These are phyloP conservation scores for Quercus rubra DNA, from an alignment of 306 rosid genomes.

Conservation along the genomic window DNA sequence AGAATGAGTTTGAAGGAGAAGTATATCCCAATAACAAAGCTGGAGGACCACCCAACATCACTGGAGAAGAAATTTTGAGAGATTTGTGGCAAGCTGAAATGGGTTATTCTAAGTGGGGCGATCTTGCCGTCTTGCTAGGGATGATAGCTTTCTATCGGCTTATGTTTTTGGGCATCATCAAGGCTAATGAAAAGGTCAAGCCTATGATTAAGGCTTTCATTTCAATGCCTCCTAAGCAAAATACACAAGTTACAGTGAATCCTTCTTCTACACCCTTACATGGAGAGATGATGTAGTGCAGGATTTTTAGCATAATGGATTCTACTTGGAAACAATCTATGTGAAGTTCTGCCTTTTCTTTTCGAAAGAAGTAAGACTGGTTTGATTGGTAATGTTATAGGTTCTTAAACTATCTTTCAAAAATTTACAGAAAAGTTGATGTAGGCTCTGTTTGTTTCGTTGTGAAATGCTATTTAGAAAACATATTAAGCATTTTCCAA, in stretches of 20 bases:
- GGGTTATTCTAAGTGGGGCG: conserved; percentile 66
- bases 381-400: neutral
- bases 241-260: conserved; percentile 3
- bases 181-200: conserved; percentile 35
- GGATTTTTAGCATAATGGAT: neutral
- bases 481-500: too few species aligned
- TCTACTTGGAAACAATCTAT: neutral
- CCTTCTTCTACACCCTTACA: conserved; percentile 14
- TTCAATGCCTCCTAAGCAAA: neutral
- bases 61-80: conserved; percentile 40
- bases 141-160: conserved; percentile 52
- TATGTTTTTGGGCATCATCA: conserved; percentile 48
- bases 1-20: conserved; percentile 62
- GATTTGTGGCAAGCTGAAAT: conserved; percentile 38
- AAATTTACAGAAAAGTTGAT: too few species aligned
- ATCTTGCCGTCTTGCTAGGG: conserved; percentile 46
- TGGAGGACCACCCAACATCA: neutral
- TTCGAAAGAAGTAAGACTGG: neutral
- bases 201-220: neutral
- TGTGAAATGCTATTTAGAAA: too few species aligned
- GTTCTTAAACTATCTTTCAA: too few species aligned
- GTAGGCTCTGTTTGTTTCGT: too few species aligned
- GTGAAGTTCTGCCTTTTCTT: neutral
- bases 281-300: neutral
- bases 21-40: conserved; percentile 11